Evolutionary conservation across 2,329 filamentous ascomycete species (phyloP).

Genomic region (Bipolaris sorokiniana): DNA sequence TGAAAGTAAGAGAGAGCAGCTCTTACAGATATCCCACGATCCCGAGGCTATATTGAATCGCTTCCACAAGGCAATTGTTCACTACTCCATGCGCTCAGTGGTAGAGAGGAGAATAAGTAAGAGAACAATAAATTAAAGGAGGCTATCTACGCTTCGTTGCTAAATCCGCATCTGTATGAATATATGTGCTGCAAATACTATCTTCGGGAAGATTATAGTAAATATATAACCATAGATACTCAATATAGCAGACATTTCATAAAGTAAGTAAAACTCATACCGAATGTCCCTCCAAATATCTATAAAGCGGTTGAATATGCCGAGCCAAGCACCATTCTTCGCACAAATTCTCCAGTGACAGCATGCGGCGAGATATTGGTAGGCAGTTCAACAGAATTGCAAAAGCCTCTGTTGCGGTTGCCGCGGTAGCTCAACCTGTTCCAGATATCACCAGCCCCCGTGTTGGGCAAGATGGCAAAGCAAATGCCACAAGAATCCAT

Average conservation of each 20-base stretch:
- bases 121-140: too few relatives aligned
- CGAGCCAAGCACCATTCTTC: conserved; percentile 6
- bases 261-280: too few relatives aligned
- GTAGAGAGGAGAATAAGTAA: conserved; percentile 8
- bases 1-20: conserved; percentile 5
- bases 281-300: too few relatives aligned
- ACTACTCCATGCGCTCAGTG: conserved; percentile 11
- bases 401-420: conserved; percentile 2
- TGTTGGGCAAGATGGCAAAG: conserved; percentile 1
- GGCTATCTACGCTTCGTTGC: too few relatives aligned
- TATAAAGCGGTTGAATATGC: too few relatives aligned
- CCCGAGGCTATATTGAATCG: conserved; percentile 10
- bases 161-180: too few relatives aligned
- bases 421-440: background rate
- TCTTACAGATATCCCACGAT: conserved; percentile 5
- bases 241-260: too few relatives aligned
- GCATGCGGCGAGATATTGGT: background rate
- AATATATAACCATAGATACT: too few relatives aligned
- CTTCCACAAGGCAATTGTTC: conserved; percentile 14
- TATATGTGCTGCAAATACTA: too few relatives aligned
- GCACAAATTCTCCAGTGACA: conserved; percentile 1
- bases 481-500: conserved; percentile 2
- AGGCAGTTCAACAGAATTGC: conserved; percentile 4
- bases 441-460: background rate
- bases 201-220: too few relatives aligned